Conservation (phyloP, 202 grass and related monocot species). For the Setaria italica region DNA sequence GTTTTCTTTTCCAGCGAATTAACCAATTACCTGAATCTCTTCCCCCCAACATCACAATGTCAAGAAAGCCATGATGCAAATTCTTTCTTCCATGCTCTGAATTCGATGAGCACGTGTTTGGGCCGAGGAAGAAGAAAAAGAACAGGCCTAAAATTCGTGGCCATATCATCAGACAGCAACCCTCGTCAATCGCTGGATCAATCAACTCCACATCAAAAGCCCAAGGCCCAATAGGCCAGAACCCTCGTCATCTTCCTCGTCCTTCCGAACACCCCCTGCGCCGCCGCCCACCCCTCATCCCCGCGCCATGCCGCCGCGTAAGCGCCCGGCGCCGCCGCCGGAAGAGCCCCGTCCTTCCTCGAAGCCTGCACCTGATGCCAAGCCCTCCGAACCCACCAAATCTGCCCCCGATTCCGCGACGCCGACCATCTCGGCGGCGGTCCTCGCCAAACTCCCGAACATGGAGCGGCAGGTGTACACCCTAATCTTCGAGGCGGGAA, state of each 20-base stretch:
- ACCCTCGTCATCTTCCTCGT: background rate
- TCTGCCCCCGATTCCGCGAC: background rate
- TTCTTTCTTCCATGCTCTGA: background rate
- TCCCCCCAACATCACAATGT: too few relatives aligned
- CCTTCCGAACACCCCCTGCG: background rate
- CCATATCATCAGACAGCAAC: background rate
- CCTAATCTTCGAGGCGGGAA: constrained; percentile 50
- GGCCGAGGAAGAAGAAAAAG: too few relatives aligned
- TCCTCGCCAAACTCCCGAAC: constrained; percentile 22
- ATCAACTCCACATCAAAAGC: background rate
- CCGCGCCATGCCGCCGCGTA: constrained; percentile 57
- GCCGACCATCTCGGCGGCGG: constrained; percentile 19
- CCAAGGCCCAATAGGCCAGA: background rate
- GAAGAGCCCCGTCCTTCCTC: background rate
- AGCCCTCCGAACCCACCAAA: background rate
- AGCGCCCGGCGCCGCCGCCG: constrained; percentile 44
- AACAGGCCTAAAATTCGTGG: background rate
- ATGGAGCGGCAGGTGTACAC: constrained; percentile 47
- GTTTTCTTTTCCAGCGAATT: too few relatives aligned
- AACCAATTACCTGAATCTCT: too few relatives aligned
- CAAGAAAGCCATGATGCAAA: background rate
- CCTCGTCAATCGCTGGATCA: background rate
- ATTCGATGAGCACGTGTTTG: background rate
- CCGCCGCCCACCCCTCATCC: constrained; percentile 18
- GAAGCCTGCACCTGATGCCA: background rate